A percentile compares a stretch with the other conserved stretches of the same genome.
Evolutionary conservation across 1,284 basidiomycete species (phyloP).

Genomic region (Fomitopsis betulina): DNA sequence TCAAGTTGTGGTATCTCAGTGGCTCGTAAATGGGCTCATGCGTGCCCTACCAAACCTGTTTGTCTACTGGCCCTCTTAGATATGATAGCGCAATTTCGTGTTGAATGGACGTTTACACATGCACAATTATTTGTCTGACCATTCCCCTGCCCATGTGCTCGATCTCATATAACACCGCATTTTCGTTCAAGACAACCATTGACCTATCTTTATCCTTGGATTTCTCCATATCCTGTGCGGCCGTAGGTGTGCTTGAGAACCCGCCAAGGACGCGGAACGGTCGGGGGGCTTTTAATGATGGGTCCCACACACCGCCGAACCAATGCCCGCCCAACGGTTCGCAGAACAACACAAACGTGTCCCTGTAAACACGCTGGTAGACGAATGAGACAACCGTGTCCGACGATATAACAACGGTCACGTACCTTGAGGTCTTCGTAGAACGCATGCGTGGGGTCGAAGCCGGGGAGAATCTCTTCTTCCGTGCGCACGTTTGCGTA

Average conservation of each 20-base stretch:
- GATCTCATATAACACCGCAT: constrained; percentile 73
- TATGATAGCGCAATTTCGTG: neutral
- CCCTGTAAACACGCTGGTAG: constrained; percentile 65
- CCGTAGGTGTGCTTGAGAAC: constrained; percentile 62
- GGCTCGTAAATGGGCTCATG: too few relatives aligned
- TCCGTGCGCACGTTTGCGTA: constrained; percentile 41
- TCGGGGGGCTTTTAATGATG: constrained; percentile 48
- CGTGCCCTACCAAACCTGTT: too few relatives aligned
- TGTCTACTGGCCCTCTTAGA: too few relatives aligned
- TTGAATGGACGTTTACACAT: neutral
- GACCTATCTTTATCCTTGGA: constrained; percentile 51
- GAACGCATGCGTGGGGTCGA: constrained; percentile 76
- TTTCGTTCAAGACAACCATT: constrained; percentile 70
- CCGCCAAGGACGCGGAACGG: constrained; percentile 83
- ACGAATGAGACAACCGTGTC: neutral
- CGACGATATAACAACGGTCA: neutral
- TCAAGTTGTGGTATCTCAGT: too few relatives aligned
- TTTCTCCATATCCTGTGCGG: constrained; percentile 19
- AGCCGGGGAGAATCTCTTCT: constrained; percentile 52
- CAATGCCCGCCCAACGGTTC: constrained; percentile 79
- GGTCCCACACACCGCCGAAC: constrained; percentile 89
- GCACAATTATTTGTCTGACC: constrained; percentile 42
- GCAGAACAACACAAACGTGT: constrained; percentile 82
- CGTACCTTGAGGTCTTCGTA: constrained; percentile 67
- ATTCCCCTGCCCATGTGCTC: constrained; percentile 75